Conservation (phyloP, 352 stramenopile species). For the Globisporangium rhizosaccharum region DNA sequence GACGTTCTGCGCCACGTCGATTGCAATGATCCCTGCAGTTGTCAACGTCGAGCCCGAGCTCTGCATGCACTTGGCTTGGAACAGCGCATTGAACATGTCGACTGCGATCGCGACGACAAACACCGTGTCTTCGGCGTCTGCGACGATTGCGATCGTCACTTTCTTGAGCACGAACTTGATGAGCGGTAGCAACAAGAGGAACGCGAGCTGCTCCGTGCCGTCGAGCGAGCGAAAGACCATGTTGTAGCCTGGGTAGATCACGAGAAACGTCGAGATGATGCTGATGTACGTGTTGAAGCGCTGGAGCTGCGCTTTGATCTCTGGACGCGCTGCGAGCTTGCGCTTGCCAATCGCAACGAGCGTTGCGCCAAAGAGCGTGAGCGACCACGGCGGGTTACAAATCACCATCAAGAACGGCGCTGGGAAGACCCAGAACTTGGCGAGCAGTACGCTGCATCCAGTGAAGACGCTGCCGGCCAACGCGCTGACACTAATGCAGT, state of each 20-base stretch:
- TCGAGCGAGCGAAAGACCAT: conserved; percentile 1
- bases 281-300: conserved; percentile 1
- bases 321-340: conserved; percentile 12
- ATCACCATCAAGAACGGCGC: conserved; percentile 8
- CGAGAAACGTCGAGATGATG: background rate
- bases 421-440: conserved; percentile 7
- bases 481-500: background rate
- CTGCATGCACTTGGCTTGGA: conserved; percentile 19
- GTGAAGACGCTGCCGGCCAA: background rate
- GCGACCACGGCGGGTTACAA: background rate
- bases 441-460: background rate
- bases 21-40: conserved; percentile 12
- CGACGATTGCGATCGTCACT: background rate
- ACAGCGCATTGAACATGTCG: conserved; percentile 13
- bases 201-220: conserved; percentile 3
- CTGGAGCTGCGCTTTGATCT: conserved; percentile 4
- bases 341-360: background rate
- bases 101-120: background rate
- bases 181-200: conserved; percentile 8
- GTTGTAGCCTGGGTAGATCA: conserved; percentile 8
- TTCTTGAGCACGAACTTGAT: conserved; percentile 8
- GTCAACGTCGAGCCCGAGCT: conserved; percentile 8
- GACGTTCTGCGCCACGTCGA: conserved; percentile 6
- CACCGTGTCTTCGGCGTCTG: conserved; percentile 4
- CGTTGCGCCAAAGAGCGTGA: conserved; percentile 4